Percentiles rank a stretch among this genome's conserved stretches.
These are phyloP conservation scores for Leccinum barrowsii DNA, from an alignment of 768 basidiomycete genomes.

Conservation along the genomic window DNA sequence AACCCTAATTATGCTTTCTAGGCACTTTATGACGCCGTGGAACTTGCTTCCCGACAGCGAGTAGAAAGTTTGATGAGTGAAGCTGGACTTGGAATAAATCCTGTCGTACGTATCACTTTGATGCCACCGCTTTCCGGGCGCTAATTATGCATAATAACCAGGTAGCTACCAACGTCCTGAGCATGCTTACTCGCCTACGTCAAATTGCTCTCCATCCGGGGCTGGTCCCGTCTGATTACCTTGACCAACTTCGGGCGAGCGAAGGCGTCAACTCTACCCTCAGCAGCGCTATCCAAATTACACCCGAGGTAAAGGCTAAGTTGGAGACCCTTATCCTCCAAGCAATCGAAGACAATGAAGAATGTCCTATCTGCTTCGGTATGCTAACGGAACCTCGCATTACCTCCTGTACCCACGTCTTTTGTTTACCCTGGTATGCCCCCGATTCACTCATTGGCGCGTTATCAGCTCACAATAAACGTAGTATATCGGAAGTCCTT, in stretches of 20 bases:
- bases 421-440: conserved; percentile 65
- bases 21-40: conserved; percentile 69
- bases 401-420: conserved; percentile 68
- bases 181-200: conserved; percentile 82
- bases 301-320: conserved; percentile 49
- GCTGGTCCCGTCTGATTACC: conserved; percentile 66
- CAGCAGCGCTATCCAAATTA: conserved; percentile 37
- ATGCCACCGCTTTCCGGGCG: background rate
- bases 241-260: conserved; percentile 51
- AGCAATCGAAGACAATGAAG: conserved; percentile 76
- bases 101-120: conserved; percentile 35
- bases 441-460: background rate
- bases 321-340: conserved; percentile 59
- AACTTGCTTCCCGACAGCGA: conserved; percentile 57
- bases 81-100: conserved; percentile 32
- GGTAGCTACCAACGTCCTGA: conserved; percentile 68
- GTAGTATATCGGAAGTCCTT: conserved; percentile 68
- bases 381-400: conserved; percentile 64
- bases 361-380: conserved; percentile 75
- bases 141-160: conserved; percentile 24
- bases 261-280: conserved; percentile 26
- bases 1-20: conserved; percentile 23
- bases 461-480: conserved; percentile 1
- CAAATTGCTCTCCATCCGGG: conserved; percentile 80
- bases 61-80: conserved; percentile 51